These are phyloP conservation scores for Hymenoscyphus infarciens DNA, from an alignment of 2,329 filamentous ascomycete genomes.

Conservation along the genomic window DNA sequence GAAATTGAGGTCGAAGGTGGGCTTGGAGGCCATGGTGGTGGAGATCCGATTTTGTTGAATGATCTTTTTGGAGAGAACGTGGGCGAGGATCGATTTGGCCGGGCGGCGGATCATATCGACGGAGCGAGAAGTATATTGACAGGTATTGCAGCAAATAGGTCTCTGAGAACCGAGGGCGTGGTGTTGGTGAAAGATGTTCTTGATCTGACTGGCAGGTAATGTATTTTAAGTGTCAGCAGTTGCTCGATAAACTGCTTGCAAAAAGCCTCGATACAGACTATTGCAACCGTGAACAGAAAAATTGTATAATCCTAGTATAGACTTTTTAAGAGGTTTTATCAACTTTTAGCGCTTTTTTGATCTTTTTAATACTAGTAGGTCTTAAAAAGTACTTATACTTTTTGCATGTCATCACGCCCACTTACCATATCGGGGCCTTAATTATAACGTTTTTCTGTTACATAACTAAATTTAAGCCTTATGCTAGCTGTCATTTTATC, in stretches of 20 bases:
- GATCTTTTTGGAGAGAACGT: conserved; percentile 54
- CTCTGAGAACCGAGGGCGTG: conserved; percentile 53
- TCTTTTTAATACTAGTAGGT: too few relatives aligned
- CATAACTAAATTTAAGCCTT: too few relatives aligned
- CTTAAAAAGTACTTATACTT: too few relatives aligned
- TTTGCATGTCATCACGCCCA: too few relatives aligned
- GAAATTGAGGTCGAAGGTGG: conserved; percentile 51
- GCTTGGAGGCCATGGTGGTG: conserved; percentile 56
- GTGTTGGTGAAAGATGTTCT: conserved; percentile 48
- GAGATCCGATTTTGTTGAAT: conserved; percentile 53
- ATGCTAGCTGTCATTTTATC: too few relatives aligned
- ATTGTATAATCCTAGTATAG: too few relatives aligned
- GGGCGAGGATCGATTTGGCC: conserved; percentile 46
- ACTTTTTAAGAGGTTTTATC: too few relatives aligned
- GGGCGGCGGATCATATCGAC: conserved; percentile 56
- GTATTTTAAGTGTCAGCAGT: neutral
- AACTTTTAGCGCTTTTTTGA: too few relatives aligned
- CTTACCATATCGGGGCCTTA: too few relatives aligned
- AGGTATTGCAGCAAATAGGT: conserved; percentile 56
- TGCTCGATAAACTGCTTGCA: neutral
- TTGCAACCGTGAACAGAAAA: too few relatives aligned
- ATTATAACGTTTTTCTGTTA: too few relatives aligned
- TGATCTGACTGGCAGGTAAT: conserved; percentile 12
- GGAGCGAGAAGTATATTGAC: conserved; percentile 57
- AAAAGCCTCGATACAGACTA: neutral